Evolutionary conservation across 1,284 basidiomycete genomes (phyloP), one percentile per base, ranked within the genome.

Genomic region (Trichosporon sp.): DNA sequence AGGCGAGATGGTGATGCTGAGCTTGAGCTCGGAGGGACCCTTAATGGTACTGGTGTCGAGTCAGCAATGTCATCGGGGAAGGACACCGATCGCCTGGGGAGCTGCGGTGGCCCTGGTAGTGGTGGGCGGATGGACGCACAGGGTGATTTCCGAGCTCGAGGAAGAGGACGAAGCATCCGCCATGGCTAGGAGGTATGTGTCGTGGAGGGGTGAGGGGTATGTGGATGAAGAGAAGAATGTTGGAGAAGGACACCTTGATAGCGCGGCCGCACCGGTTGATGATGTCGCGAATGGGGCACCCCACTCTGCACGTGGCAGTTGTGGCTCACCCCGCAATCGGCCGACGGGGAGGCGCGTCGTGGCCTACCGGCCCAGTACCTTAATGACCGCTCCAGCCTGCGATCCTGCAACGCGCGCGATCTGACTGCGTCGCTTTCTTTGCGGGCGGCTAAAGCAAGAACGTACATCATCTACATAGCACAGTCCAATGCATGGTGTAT

Each of bases 1-100:
- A 9, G 88, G 87, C 53, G 86, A 83, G 77, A 95, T 94, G 23
- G 88, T 86, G 73, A 96, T 91, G 77, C 92, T 89, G 31, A 96
- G 87, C 85, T 95, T 95, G 81, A 95, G 87, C 84, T 95, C 93
- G 78, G 88, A 92, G 1, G 93, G 92, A 18, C 93, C 93, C 77
- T 84, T 84, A 75, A 84, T 77, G 27, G 78, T 83, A 68, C 81
- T 83, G 67, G 47, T 29, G 11, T 23, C n/a, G 68, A 5, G 68
- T 68, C 53, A 67, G 64, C 15, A n/a, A 7, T 23, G 56, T 15
- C 18, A 9, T n/a, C 31, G 27, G 3, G 63, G 68, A 44, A 38
- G 62, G 29, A 18, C 18, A 25, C 1, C 21, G 38, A n/a, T 15
- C 13, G 23, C 27, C 12, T 8, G 51, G 27, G 25, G 42, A 23